Conservation (phyloP, 2,329 filamentous ascomycete species). For the Fonsecaea monophora region DNA sequence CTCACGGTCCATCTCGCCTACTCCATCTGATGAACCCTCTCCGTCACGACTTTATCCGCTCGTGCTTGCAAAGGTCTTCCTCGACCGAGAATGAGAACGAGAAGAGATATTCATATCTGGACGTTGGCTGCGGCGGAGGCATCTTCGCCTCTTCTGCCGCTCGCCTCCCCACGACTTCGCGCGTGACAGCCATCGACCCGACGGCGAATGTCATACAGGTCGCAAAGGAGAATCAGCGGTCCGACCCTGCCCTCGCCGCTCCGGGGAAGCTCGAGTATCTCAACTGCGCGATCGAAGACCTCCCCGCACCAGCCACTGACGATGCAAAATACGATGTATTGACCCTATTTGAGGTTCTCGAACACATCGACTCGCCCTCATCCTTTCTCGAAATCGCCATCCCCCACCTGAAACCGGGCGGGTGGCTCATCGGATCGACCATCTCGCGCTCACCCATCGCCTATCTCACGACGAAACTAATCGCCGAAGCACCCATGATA, state of each 20-base stretch:
- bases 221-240: conserved; percentile 75
- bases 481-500: conserved; percentile 76
- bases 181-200: conserved; percentile 55
- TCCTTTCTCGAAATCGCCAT: conserved; percentile 75
- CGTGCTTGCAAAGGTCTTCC: conserved; percentile 61
- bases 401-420: conserved; percentile 82
- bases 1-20: conserved; percentile 86
- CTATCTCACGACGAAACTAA: conserved; percentile 89
- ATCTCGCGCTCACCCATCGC: conserved; percentile 88
- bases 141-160: conserved; percentile 82
- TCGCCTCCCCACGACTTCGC: conserved; percentile 49
- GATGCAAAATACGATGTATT: conserved; percentile 73
- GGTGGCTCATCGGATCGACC: conserved; percentile 91
- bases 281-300: conserved; percentile 77
- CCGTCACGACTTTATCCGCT: conserved; percentile 86
- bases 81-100: conserved; percentile 5
- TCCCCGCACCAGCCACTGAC: conserved; percentile 46
- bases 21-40: conserved; percentile 98
- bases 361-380: conserved; percentile 81
- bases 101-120: conserved; percentile 67
- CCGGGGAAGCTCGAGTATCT: conserved; percentile 70
- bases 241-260: conserved; percentile 70
- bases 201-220: conserved; percentile 59
- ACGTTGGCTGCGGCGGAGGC: conserved; percentile 93
- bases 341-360: conserved; percentile 90